Evolutionary conservation across 2,329 filamentous ascomycete species (phyloP), one percentile per base, ranked within the genome.

Genomic region (Berkeleyomyces rouxiae): DNA sequence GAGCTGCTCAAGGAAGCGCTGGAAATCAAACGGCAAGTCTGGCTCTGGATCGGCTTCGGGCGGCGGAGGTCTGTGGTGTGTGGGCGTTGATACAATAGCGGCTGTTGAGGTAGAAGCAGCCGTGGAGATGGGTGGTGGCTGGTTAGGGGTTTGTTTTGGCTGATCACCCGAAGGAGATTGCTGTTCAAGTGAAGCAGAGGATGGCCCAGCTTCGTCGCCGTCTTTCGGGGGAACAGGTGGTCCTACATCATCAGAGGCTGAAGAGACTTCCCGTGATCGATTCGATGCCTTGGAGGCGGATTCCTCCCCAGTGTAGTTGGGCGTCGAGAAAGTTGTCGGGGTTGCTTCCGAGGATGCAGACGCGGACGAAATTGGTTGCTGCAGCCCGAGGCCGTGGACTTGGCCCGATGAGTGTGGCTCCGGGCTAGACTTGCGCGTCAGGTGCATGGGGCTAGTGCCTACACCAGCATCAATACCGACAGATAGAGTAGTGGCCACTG

Each of bases 1-100:
- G 40, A 99, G 78, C 73, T 99, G 93, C 72, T 97, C 93, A 57
- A 99, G 77, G 71, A 99, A 99, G 13, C 93, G 84, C 73, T 99
- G 93, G 69, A 99, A 99, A 74, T 99, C 93, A 69, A 99, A 99
- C 0, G 91, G 90, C 37, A 95, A 81, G 55, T 87, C 81, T 6
- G 91, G 86, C 71, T 97, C 93, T 0, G 88, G 87, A 64, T 86
- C 83, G 0, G 83, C 83, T 64, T 88, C 86, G 0, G 87, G 87
- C 6, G 84, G 86, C 6, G 86, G 86, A 11, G 84, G 84, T 7
- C 82, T 78, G 67, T 86, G 78, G 43, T 82, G 73, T 7, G 81
- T 75, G 1, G 80, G 78, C 0, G 79, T 80, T 44, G 53, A 42
- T 37, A 39, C n/a, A 39, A 31, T 7, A 36, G 58, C 9, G 10